A percentile compares a stretch with the other conserved stretches of the same genome.
Conservation (phyloP, 75 land plant genomes). For the Larix kaempferi region DNA sequence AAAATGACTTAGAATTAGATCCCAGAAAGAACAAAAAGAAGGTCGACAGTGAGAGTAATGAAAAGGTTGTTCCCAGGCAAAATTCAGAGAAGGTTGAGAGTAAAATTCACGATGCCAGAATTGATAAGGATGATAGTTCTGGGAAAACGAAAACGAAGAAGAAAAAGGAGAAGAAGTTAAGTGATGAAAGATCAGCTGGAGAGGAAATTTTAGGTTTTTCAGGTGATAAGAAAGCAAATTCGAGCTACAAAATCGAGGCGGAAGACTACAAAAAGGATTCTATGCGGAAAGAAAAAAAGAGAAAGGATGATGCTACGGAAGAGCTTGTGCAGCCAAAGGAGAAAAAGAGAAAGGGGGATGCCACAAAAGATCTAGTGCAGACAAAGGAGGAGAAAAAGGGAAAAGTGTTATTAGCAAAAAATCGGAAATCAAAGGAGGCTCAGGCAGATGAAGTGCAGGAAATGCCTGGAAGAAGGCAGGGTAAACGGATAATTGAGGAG, state of each 20-base stretch:
- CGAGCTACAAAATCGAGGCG: not conserved
- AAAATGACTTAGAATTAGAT: not conserved
- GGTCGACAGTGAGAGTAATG: no score
- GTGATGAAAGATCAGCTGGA: not conserved
- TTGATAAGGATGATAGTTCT: not conserved
- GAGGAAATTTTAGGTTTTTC: slow-evolving; percentile 5
- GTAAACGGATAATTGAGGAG: not conserved
- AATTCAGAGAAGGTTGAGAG: not conserved
- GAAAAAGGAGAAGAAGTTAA: slow-evolving; percentile 18
- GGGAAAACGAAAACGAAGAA: slow-evolving; percentile 20
- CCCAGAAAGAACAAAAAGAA: not conserved
- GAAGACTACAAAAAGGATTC: not conserved
- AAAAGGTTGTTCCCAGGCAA: no score
- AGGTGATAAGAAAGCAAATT: not conserved
- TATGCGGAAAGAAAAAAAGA: not conserved
- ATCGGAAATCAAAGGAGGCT: not conserved
- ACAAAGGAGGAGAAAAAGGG: not conserved
- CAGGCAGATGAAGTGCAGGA: slow-evolving; percentile 1
- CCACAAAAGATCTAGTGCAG: not conserved
- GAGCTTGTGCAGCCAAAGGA: no score
- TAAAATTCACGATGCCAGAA: not conserved
- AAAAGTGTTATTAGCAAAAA: not conserved
- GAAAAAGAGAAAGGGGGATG: slow-evolving; percentile 1
- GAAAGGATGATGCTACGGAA: not conserved
- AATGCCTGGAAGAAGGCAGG: not conserved